Base-by-base conservation (phyloP, 164 flowering plant species). In the Vitis vinifera region DNA sequence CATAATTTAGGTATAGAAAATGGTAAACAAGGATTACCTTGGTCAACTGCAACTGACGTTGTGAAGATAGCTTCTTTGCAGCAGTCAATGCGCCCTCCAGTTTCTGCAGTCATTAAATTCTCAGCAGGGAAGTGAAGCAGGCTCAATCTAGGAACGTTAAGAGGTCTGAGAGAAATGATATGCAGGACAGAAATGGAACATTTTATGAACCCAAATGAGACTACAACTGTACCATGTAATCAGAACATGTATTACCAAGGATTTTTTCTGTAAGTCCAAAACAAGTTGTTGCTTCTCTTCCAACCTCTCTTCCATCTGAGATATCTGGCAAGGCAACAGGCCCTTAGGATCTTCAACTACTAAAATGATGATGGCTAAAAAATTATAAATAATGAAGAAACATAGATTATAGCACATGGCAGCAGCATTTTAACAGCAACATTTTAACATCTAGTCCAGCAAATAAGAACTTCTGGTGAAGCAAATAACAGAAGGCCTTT, bases 51-150 rank as follows among this genome's bases (percentile, higher is more conserved):
- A 71, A 69, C 71, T 82, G 83, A 62, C 82, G 91, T 10, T 80
- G 78, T 65, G 87, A 89, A 67, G 86, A 68, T 13, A 77, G 77
- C 78, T 84, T 90, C 71, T 85, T 88, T 8, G 89, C 86, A 55
- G 76, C 48, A 11, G 82, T 74, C 80, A 93, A 73, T 30, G 89
- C 75, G 62, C 84, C 88, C 72, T 93, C 98, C 79, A 93, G 59
- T 78, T 79, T 89, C 98, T 93, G 83, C 71, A 62, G 27, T 59
- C 55, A 76, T 63, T 51, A 77, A 51, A 62, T 53, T 66, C 44
- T 63, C 17, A 63, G 65, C 55, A 47, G 51, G n/a, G 17, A 51
- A 23, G 48, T 58, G 37, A 52, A 63, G 4, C 10, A 59, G 52
- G 27, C 27, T 12, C 3, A n/a, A 15, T 50, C 3, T n/a, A 9